Conservation (phyloP, 2,329 filamentous ascomycete genomes). For the Paecilomyces formosus region DNA sequence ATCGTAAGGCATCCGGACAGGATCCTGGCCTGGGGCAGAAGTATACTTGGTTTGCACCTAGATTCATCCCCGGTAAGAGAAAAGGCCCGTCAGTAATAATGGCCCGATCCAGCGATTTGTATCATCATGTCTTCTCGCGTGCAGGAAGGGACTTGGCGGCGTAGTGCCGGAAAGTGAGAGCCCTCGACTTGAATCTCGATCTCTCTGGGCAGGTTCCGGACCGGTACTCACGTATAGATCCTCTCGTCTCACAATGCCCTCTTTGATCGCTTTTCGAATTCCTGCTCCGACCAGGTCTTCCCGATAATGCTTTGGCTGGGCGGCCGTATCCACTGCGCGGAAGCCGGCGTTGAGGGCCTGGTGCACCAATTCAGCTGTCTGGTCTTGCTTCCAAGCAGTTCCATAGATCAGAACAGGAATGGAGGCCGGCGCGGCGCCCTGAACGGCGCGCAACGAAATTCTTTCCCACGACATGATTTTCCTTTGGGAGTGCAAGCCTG, state of each 20-base stretch:
- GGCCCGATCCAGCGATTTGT: neutral
- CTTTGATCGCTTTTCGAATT: conserved; percentile 53
- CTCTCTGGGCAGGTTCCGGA: conserved; percentile 2
- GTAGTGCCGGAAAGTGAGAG: neutral
- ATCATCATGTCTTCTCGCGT: neutral
- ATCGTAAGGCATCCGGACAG: conserved; percentile 56
- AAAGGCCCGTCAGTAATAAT: neutral
- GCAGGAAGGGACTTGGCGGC: neutral
- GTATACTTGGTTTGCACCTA: conserved; percentile 82
- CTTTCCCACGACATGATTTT: conserved; percentile 21
- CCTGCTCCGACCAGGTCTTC: conserved; percentile 64
- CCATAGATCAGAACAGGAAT: conserved; percentile 59
- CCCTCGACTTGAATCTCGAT: neutral
- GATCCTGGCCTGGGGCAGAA: conserved; percentile 55
- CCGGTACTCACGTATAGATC: conserved; percentile 53
- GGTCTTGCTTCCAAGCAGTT: conserved; percentile 77
- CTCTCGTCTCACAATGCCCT: conserved; percentile 50
- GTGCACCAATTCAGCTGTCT: conserved; percentile 60
- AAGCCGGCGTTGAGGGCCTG: conserved; percentile 63
- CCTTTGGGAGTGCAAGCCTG: neutral
- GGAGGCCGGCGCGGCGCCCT: conserved; percentile 14
- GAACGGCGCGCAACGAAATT: conserved; percentile 19
- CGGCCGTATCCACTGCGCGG: conserved; percentile 67
- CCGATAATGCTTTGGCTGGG: conserved; percentile 70
- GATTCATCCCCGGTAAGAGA: neutral